Conservation (phyloP, 164 flowering plant genomes). For the Dillenia suffruticosa region DNA sequence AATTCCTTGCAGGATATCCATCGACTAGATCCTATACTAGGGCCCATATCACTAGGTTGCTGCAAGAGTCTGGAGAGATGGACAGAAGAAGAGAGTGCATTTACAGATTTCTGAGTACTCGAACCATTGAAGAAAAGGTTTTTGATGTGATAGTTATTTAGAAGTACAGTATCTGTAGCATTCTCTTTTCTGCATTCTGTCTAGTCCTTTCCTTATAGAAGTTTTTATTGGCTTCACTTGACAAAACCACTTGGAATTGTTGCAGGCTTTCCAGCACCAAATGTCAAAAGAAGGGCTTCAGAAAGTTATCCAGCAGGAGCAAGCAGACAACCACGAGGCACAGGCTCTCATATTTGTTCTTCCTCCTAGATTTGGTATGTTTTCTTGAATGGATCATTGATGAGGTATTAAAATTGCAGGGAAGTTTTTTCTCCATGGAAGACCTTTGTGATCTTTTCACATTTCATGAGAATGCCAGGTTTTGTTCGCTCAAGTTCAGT, state of each 20-base stretch:
- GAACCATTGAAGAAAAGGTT: conserved; percentile 99
- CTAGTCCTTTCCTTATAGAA: neutral
- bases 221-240: conserved; percentile 2
- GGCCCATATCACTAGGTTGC: no score
- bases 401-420: conserved; percentile 45
- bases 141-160: conserved; percentile 2
- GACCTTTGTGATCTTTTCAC: conserved; percentile 91
- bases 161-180: neutral
- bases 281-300: conserved; percentile 99
- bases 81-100: conserved; percentile 99
- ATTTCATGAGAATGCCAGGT: conserved; percentile 73
- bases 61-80: conserved; percentile 99
- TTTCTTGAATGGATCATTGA: neutral
- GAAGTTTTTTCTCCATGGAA: conserved; percentile 74
- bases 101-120: conserved; percentile 88
- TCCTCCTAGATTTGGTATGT: neutral
- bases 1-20: no score
- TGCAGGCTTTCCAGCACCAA: conserved; percentile 96
- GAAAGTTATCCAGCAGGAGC: conserved; percentile 92
- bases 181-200: neutral
- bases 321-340: conserved; percentile 33
- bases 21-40: no score
- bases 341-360: conserved; percentile 33
- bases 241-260: neutral
- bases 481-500: neutral